Conservation (phyloP, 257 asterid species). For the Thymus quinquecostatus region DNA sequence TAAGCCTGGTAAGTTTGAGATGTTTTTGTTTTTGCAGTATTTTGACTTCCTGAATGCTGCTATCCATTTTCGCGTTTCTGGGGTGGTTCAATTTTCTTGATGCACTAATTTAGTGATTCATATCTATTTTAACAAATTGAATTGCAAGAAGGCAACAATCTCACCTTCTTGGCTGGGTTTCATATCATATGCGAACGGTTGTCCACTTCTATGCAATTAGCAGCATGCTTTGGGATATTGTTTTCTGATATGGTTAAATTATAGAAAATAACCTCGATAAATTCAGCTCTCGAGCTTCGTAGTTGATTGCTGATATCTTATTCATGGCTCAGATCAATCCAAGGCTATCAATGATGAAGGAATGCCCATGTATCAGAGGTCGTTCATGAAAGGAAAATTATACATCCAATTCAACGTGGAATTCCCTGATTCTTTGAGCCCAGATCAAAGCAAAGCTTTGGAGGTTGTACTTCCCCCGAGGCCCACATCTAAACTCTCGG, state of each 20-base stretch:
- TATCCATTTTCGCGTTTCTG: not conserved
- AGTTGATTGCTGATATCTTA: not conserved
- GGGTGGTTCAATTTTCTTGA: too few relatives aligned
- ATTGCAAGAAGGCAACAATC: too few relatives aligned
- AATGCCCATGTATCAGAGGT: slow-evolving; percentile 84
- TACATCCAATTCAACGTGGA: slow-evolving; percentile 80
- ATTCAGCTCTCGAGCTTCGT: not conserved
- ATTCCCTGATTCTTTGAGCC: slow-evolving; percentile 67
- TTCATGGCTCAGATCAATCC: slow-evolving; percentile 55
- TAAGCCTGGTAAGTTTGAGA: slow-evolving; percentile 65
- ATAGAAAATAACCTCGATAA: too few relatives aligned
- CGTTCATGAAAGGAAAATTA: slow-evolving; percentile 80
- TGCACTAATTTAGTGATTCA: too few relatives aligned
- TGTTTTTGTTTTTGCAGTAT: not conserved
- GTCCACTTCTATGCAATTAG: too few relatives aligned
- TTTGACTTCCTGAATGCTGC: not conserved
- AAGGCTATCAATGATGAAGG: slow-evolving; percentile 95
- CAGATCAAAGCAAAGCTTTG: slow-evolving; percentile 60
- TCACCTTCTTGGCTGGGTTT: too few relatives aligned
- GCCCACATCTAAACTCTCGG: slow-evolving; percentile 36
- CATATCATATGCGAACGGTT: too few relatives aligned
- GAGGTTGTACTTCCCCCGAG: slow-evolving; percentile 54
- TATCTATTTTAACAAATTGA: too few relatives aligned
- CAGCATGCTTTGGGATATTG: too few relatives aligned
- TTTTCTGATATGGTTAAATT: too few relatives aligned